These are phyloP conservation scores for Zygnema circumcarinatum DNA, from an alignment of 139 green algal species.

Conservation along the genomic window DNA sequence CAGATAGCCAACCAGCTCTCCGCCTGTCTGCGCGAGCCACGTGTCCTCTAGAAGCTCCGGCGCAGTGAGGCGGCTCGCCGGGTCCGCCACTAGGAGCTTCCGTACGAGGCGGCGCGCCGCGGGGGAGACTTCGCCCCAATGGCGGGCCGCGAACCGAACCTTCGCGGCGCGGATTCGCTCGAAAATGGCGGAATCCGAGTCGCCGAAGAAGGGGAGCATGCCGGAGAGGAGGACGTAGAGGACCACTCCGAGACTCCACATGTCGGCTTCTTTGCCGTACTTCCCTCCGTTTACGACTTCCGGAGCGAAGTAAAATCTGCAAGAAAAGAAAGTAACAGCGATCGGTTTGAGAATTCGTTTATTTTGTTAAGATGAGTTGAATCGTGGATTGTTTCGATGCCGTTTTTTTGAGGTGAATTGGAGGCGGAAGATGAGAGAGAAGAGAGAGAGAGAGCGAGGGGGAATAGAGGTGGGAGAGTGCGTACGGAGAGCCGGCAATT, in stretches of 20 bases:
- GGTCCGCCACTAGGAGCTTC: background rate
- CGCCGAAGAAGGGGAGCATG: conserved; percentile 30
- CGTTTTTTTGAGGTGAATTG: no score
- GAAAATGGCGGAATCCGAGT: conserved; percentile 21
- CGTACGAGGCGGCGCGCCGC: conserved; percentile 8
- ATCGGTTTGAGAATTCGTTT: no score
- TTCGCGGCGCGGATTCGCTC: conserved; percentile 13
- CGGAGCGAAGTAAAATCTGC: conserved; percentile 35
- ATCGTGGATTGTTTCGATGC: no score
- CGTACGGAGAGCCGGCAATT: conserved; percentile 16
- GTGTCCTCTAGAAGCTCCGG: background rate
- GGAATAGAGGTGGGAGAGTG: background rate
- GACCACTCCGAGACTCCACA: conserved; percentile 45
- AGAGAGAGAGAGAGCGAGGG: background rate
- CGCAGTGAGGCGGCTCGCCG: background rate
- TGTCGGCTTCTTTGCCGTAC: conserved; percentile 38
- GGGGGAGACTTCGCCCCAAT: conserved; percentile 22
- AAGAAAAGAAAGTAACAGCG: background rate
- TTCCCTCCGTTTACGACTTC: conserved; percentile 33
- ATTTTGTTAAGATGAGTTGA: no score
- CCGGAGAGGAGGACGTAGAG: conserved; percentile 45
- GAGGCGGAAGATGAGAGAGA: background rate
- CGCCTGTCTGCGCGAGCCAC: background rate
- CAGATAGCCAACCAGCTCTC: background rate
- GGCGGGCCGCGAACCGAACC: background rate